Conservation (phyloP, 2,329 filamentous ascomycete genomes). For the Fusarium setosum region DNA sequence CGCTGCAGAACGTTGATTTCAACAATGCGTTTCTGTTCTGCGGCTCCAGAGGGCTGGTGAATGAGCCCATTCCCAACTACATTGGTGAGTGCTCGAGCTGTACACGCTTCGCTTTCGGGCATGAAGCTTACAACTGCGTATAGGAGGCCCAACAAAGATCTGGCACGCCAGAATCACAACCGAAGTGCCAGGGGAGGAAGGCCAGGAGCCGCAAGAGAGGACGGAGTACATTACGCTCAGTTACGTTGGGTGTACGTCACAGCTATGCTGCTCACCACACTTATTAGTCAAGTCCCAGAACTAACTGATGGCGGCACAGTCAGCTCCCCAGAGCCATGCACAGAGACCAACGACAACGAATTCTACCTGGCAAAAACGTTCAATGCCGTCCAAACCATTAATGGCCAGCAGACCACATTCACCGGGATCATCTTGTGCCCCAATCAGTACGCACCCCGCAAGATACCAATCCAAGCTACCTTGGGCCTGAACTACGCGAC, state of each 20-base stretch:
- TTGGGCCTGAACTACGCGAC: neutral
- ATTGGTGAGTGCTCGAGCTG: no score
- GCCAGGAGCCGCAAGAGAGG: neutral
- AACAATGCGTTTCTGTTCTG: constrained; percentile 1
- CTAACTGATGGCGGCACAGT: neutral
- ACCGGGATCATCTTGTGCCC: constrained; percentile 11
- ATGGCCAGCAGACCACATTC: neutral
- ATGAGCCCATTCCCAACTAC: neutral
- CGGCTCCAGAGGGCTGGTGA: neutral
- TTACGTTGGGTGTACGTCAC: neutral
- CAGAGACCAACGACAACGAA: neutral
- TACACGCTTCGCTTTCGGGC: no score
- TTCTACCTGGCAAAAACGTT: constrained; percentile 6
- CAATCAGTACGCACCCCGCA: no score
- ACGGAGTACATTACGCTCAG: neutral
- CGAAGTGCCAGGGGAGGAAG: neutral
- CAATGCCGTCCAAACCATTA: neutral
- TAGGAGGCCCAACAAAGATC: neutral
- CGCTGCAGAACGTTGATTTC: neutral
- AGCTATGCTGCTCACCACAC: neutral
- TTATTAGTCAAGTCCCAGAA: neutral
- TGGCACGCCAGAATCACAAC: neutral
- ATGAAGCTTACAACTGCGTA: no score
- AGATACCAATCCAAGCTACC: neutral
- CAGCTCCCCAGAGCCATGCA: neutral